A percentile compares a stretch with the other conserved stretches of the same genome.
Conservation (phyloP, 768 basidiomycete genomes). For the Mycena maculata region DNA sequence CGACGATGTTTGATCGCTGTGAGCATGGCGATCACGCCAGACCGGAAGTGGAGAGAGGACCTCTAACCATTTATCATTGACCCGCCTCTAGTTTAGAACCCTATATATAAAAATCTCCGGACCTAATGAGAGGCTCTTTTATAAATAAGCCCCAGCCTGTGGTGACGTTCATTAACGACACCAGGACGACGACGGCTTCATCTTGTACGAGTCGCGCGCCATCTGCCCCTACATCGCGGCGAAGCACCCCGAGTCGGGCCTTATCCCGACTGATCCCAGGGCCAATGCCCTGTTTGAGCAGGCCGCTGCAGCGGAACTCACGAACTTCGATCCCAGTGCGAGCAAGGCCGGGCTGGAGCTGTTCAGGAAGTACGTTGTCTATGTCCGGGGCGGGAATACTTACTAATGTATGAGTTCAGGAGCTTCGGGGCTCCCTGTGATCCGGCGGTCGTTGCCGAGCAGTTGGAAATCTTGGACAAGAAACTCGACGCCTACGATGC, state of each 20-base stretch:
- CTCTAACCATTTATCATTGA: no score
- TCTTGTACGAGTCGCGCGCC: slow-evolving; percentile 60
- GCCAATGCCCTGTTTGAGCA: slow-evolving; percentile 44
- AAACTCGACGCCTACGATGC: slow-evolving; percentile 55
- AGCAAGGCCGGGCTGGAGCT: neutral
- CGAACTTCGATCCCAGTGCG: slow-evolving; percentile 20
- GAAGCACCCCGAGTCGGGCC: slow-evolving; percentile 54
- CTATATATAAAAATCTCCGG: no score
- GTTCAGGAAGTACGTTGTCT: neutral
- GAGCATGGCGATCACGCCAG: no score
- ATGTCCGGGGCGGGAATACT: no score
- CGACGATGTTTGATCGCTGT: no score
- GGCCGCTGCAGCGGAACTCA: slow-evolving; percentile 19
- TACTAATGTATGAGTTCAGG: neutral
- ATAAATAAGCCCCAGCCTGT: no score
- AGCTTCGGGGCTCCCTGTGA: slow-evolving; percentile 34
- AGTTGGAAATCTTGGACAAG: slow-evolving; percentile 39
- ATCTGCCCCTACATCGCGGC: slow-evolving; percentile 58
- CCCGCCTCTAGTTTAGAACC: no score
- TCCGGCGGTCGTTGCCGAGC: slow-evolving; percentile 36
- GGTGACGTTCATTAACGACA: no score
- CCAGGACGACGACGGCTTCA: slow-evolving; percentile 58
- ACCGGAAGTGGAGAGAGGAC: no score
- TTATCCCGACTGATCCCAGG: slow-evolving; percentile 48
- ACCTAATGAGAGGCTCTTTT: no score